Base-by-base conservation (phyloP, 108 stramenopile species). In the Nitzschia putrida region DNA sequence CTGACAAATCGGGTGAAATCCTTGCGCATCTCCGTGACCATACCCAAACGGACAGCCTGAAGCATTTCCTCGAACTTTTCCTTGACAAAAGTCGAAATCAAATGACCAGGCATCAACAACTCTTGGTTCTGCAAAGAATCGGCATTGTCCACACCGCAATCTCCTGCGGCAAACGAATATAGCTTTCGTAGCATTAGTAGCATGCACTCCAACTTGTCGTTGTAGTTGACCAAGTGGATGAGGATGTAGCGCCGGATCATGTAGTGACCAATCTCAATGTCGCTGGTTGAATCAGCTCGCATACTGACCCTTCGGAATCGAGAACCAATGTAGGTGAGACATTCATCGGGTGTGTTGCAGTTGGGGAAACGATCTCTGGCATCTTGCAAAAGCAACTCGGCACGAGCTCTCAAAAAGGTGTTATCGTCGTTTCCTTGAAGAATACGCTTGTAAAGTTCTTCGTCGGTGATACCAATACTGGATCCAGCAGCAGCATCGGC, bases 41-140 rank as follows among this genome's bases (percentile, higher is more conserved):
- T 68, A 29, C 89, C 88, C 50, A 86, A 47, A 0, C 93, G 81
- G 24, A 94, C 74, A 13, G 80, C 81, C 63, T 79, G 68, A 20
- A 98, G 71, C 57, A 81, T 74, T 71, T 96, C 95, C 40, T 91
- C 94, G 55, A 98, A 83, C 72, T 97, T 96, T 81, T 99, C 99
- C 72, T 97, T 99, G 10, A 98, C 82, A 66, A 95, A 92, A 34
- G 95, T 71, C 23, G 71, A 81, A 39, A 94, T 74, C 59, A 99
- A 73, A 71, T 99, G 97, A 20, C 97, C 97, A 2, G 96, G 93
- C 18, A 94, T 76, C n/a, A 98, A 78, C 18, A 96, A 73, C 71
- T 97, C 98, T 71, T 97, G 96, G 73, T 98, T 98, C 67, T 90
- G 89, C 26, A 98, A 74, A 5, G 95, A 91, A 80, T 99, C 99